Evolutionary conservation across 495 filamentous ascomycete genomes (phyloP).

Genomic region (Thermochaetoides thermophila): DNA sequence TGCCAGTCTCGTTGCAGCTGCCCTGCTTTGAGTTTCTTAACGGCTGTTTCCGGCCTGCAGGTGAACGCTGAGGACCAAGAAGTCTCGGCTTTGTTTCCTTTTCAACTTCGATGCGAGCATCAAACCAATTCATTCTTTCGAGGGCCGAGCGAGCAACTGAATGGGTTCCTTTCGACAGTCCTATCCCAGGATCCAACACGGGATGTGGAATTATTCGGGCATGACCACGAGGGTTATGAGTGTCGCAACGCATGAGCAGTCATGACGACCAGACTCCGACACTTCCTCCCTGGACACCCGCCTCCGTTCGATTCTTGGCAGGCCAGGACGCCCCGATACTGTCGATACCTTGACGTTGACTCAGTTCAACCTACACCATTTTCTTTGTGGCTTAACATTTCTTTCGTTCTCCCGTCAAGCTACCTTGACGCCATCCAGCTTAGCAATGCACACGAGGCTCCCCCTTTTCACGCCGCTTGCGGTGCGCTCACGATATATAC

Average conservation of each 20-base stretch:
- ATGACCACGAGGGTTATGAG: too few relatives aligned
- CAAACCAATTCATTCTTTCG: constrained; percentile 27
- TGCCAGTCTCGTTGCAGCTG: constrained; percentile 29
- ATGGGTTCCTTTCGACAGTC: constrained; percentile 1
- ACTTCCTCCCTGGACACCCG: too few relatives aligned
- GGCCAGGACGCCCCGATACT: constrained; percentile 2
- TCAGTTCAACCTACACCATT: not conserved
- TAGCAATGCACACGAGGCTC: too few relatives aligned
- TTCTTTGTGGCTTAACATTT: constrained; percentile 2
- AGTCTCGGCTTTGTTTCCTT: constrained; percentile 2
- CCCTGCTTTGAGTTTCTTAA: constrained; percentile 30
- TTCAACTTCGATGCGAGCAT: constrained; percentile 35
- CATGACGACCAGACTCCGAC: too few relatives aligned
- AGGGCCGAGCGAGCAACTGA: constrained; percentile 20
- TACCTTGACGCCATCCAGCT: not conserved
- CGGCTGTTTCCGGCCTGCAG: too few relatives aligned
- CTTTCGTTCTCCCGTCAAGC: constrained; percentile 5
- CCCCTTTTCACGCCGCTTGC: too few relatives aligned
- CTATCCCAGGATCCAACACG: too few relatives aligned
- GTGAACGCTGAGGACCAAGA: not conserved
- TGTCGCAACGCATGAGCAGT: too few relatives aligned
- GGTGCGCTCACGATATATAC: too few relatives aligned
- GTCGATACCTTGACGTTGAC: too few relatives aligned
- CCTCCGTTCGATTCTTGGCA: constrained; percentile 6
- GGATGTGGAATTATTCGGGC: too few relatives aligned